A percentile compares a stretch with the other conserved stretches of the same genome.
These are phyloP conservation scores for Tuber umbilicatum DNA, from an alignment of 495 filamentous ascomycete species.

Conservation along the genomic window DNA sequence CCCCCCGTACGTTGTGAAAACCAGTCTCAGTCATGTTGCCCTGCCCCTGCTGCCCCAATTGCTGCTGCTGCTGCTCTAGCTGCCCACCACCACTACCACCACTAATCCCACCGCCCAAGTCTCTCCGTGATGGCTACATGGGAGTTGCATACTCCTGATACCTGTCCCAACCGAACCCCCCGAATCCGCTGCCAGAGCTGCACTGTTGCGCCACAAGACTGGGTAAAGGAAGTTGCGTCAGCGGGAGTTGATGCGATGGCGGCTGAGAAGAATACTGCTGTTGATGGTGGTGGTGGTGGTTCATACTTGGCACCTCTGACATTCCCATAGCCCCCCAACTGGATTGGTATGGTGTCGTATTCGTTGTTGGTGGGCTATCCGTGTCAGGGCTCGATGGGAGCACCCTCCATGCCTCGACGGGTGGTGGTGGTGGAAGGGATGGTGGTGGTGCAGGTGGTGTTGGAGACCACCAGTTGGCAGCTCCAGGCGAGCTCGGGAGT, in stretches of 20 bases:
- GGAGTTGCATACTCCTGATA: conserved; percentile 58
- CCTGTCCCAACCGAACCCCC: conserved; percentile 70
- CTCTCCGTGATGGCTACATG: conserved; percentile 55
- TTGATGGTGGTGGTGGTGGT: conserved; percentile 54
- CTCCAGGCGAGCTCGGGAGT: conserved; percentile 76
- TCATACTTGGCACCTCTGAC: conserved; percentile 50
- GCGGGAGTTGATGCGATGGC: conserved; percentile 62
- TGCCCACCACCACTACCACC: conserved; percentile 4
- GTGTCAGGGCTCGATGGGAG: conserved; percentile 68
- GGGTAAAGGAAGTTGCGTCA: conserved; percentile 75
- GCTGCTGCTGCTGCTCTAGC: conserved; percentile 35
- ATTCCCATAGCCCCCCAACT: conserved; percentile 78
- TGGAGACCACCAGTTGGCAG: conserved; percentile 72
- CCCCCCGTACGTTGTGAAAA: conserved; percentile 23
- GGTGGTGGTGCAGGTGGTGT: conserved; percentile 51
- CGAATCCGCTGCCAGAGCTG: conserved; percentile 67
- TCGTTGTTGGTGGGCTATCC: conserved; percentile 57
- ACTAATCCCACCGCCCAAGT: neutral
- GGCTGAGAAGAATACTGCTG: conserved; percentile 56
- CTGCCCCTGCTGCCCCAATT: conserved; percentile 42
- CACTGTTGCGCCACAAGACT: conserved; percentile 86
- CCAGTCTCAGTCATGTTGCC: conserved; percentile 28
- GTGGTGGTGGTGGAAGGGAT: conserved; percentile 54
- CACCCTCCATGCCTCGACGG: conserved; percentile 89
- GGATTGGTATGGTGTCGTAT: conserved; percentile 57